These are phyloP conservation scores for Lepidium campestre DNA, from an alignment of 441 rosid genomes.

Conservation along the genomic window DNA sequence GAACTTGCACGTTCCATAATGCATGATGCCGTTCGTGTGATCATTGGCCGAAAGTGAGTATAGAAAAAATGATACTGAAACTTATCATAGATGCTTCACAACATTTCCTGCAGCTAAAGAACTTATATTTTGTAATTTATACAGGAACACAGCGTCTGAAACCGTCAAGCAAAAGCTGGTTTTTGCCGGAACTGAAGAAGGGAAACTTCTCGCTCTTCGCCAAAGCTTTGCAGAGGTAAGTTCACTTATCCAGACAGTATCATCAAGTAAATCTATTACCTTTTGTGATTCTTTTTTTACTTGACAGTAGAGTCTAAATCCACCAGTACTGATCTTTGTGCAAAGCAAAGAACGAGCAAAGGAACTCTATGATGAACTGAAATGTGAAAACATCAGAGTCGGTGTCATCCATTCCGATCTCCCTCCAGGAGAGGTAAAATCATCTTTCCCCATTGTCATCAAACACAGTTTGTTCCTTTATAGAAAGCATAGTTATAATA, in stretches of 20 bases:
- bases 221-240: slow-evolving; percentile 90
- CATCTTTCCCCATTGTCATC: not conserved
- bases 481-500: not conserved
- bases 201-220: slow-evolving; percentile 83
- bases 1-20: slow-evolving; percentile 89
- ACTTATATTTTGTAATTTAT: slow-evolving; percentile 16
- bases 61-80: not conserved
- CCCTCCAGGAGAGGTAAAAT: slow-evolving; percentile 57
- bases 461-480: not conserved
- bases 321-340: slow-evolving; percentile 81
- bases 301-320: slow-evolving; percentile 78
- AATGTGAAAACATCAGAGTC: slow-evolving; percentile 66
- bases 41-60: slow-evolving; percentile 87
- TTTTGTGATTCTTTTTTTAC: slow-evolving; percentile 23
- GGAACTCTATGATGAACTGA: slow-evolving; percentile 78
- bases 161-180: slow-evolving; percentile 79
- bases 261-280: not conserved
- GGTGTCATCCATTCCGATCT: slow-evolving; percentile 83
- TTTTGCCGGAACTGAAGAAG: slow-evolving; percentile 91
- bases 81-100: not conserved
- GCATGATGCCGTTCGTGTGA: slow-evolving; percentile 97
- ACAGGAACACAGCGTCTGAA: slow-evolving; percentile 84
- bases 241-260: not conserved
- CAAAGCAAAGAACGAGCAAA: slow-evolving; percentile 93
- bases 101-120: not conserved